These are phyloP conservation scores for Spathaspora gorwiae DNA, from an alignment of 805 yeast species.

Conservation along the genomic window DNA sequence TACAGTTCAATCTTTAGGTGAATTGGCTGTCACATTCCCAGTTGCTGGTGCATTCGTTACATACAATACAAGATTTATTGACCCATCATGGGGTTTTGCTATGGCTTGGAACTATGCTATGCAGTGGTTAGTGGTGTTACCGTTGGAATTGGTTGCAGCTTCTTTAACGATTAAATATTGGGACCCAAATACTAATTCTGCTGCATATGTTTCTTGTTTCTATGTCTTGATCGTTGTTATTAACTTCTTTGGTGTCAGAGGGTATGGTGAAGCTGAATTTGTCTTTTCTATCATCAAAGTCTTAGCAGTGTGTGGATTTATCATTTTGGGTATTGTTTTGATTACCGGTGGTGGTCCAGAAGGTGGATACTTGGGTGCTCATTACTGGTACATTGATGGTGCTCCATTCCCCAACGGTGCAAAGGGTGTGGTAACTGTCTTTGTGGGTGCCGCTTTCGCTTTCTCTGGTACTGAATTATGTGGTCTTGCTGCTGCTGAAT, in stretches of 20 bases:
- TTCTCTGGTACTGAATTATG: slow-evolving; percentile 35
- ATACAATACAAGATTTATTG: slow-evolving; percentile 53
- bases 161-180: slow-evolving; percentile 53
- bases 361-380: slow-evolving; percentile 43
- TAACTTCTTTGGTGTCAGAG: slow-evolving; percentile 51
- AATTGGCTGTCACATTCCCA: slow-evolving; percentile 57
- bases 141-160: slow-evolving; percentile 55
- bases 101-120: slow-evolving; percentile 29
- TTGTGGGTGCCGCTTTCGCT: slow-evolving; percentile 36
- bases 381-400: slow-evolving; percentile 51
- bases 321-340: slow-evolving; percentile 43
- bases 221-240: slow-evolving; percentile 42
- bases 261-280: slow-evolving; percentile 57
- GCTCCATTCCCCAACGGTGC: slow-evolving; percentile 43
- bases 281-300: slow-evolving; percentile 45
- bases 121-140: slow-evolving; percentile 39
- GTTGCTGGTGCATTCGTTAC: slow-evolving; percentile 63
- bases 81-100: slow-evolving; percentile 55
- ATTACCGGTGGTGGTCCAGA: slow-evolving; percentile 51
- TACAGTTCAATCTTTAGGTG: slow-evolving; percentile 54
- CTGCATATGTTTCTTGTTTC: slow-evolving; percentile 54
- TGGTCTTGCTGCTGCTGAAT: slow-evolving; percentile 36
- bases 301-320: slow-evolving; percentile 43
- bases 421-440: slow-evolving; percentile 33
- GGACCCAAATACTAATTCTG: slow-evolving; percentile 46